Base-by-base conservation (phyloP, 2,329 filamentous ascomycete species). In the Diaporthe nobilis region DNA sequence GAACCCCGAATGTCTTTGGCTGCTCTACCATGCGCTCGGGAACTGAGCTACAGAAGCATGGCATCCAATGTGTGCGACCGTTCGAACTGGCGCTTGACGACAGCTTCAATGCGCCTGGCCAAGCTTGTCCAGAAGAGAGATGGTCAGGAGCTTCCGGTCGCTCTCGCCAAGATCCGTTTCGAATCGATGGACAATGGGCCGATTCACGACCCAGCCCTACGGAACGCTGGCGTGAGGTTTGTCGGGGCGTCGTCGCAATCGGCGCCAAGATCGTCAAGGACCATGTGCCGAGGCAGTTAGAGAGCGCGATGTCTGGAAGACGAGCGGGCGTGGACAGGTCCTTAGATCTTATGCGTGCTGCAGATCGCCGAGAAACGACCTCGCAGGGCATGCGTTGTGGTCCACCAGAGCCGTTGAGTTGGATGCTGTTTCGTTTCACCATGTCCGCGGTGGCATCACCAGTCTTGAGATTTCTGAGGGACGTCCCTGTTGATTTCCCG, bases 341-440 rank as follows among this genome's bases (percentile, higher is more conserved):
- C 65, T 70, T 63, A 15, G 71, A 60, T 65, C 57, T 31, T 25
- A 65, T 63, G 57, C 37, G 47, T 65, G 65, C 65, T 70, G 65
- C 65, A 55, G 65, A 70, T 70, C 65, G 49, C 51, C 65, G 49
- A 70, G 34, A 28, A 55, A 70, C 22, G n/a, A 55, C 49, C 34
- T 34, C 15, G 65, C 7, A 31, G 65, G n/a, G 55, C 49, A 53
- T n/a, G n/a, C 37, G 34, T 42, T 10, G 47, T 55, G 71, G 22
- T 55, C 71, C 71, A 73, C 71, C 37, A 60, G 44, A 65, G 37
- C 71, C 57, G 34, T n/a, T 73, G 71, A 44, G 42, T 37, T 61
- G 49, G 53, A 34, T 47, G 51, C 15, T 42, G 71, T 73, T 73
- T 65, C 71, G 71, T 73, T 73, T 73, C 71, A 65, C 71, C 47